Evolutionary conservation across 768 basidiomycete genomes (phyloP).

Genomic region (Rhodosporidiobolus sp.): DNA sequence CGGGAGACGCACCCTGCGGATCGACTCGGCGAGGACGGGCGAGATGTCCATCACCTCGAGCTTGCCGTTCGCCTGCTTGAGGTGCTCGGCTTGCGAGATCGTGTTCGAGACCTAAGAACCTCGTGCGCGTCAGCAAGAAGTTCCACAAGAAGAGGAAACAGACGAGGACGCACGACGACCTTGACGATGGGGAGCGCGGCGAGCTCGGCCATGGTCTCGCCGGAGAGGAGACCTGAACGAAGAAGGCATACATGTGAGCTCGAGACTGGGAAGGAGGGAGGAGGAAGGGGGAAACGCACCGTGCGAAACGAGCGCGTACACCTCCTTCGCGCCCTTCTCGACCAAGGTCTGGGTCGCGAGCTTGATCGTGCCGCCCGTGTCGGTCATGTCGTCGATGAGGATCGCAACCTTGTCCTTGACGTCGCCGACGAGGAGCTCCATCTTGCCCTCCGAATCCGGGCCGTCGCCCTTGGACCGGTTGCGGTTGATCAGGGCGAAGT

Average conservation of each 20-base stretch:
- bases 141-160: conserved; percentile 20
- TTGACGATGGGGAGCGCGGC: conserved; percentile 72
- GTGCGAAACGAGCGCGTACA: conserved; percentile 88
- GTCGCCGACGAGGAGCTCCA: conserved; percentile 93
- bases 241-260: conserved; percentile 14
- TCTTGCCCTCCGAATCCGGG: conserved; percentile 49
- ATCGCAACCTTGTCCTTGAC: conserved; percentile 90
- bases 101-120: conserved; percentile 80
- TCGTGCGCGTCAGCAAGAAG: background rate
- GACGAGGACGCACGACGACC: conserved; percentile 65
- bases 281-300: conserved; percentile 54
- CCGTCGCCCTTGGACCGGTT: conserved; percentile 63
- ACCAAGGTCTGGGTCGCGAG: conserved; percentile 79
- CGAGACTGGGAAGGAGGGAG: conserved; percentile 31
- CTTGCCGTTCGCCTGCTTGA: conserved; percentile 59
- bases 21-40: conserved; percentile 89
- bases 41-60: conserved; percentile 86
- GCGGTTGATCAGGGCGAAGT: conserved; percentile 92
- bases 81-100: conserved; percentile 73
- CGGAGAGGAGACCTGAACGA: conserved; percentile 69
- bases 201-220: conserved; percentile 65
- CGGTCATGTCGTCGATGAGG: conserved; percentile 98
- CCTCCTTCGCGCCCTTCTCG: conserved; percentile 81
- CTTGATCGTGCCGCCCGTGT: conserved; percentile 83
- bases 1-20: conserved; percentile 61